These are phyloP conservation scores for Amanita molliuscula DNA, from an alignment of 768 basidiomycete species.

Conservation along the genomic window DNA sequence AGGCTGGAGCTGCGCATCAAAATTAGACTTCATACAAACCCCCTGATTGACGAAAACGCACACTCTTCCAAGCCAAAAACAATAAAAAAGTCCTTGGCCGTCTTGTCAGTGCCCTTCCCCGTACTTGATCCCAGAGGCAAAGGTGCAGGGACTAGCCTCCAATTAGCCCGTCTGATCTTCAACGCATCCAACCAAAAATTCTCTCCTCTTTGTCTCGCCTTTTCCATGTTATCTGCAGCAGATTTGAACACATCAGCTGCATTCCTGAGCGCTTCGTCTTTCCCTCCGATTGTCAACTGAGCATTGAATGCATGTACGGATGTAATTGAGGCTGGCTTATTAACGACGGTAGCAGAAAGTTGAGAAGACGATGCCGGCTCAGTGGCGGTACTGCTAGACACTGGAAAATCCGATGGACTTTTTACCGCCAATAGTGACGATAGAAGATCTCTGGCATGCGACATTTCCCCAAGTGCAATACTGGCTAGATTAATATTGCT, in stretches of 20 bases:
- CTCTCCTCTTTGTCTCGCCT: conserved; percentile 49
- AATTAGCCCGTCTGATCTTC: conserved; percentile 65
- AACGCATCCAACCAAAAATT: conserved; percentile 79
- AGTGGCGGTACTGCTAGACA: conserved; percentile 7
- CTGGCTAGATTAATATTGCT: conserved; percentile 23
- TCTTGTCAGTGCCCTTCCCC: conserved; percentile 72
- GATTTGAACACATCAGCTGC: conserved; percentile 62
- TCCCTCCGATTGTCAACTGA: conserved; percentile 65
- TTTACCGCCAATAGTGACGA: conserved; percentile 41
- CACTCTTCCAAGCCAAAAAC: conserved; percentile 79
- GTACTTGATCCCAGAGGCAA: conserved; percentile 58
- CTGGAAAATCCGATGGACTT: conserved; percentile 12
- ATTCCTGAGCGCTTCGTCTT: conserved; percentile 70
- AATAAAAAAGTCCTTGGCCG: conserved; percentile 72
- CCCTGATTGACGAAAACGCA: conserved; percentile 23
- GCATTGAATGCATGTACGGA: conserved; percentile 67
- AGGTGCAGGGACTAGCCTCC: conserved; percentile 74
- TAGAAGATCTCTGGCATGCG: conserved; percentile 63
- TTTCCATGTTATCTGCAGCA: conserved; percentile 62
- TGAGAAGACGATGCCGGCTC: conserved; percentile 13
- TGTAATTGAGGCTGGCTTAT: conserved; percentile 52
- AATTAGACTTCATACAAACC: neutral
- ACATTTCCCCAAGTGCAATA: conserved; percentile 72
- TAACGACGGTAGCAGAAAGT: conserved; percentile 54
- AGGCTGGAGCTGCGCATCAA: conserved; percentile 40